phyloP scores from a whole-genome alignment of 2,329 filamentous ascomycete genomes.

The Colletotrichum sp. region DNA sequence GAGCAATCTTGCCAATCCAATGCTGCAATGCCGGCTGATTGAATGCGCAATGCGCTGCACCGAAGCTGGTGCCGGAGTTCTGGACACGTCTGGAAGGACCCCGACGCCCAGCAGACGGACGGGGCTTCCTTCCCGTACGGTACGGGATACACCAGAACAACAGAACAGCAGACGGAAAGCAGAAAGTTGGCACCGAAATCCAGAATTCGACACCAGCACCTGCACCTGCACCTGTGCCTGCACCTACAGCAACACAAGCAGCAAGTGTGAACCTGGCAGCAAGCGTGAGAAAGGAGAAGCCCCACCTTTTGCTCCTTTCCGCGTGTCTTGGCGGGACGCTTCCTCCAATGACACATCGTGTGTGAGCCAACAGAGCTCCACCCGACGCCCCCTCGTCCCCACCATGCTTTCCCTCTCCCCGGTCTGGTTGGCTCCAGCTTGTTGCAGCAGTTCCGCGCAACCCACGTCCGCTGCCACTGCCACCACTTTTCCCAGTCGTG shows the following conservation, averaged over 20 bases:
- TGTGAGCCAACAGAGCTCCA: neutral
- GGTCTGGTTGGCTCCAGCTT: constrained; percentile 6
- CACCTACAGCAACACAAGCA: neutral
- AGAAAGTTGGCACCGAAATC: neutral
- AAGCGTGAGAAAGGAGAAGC: neutral
- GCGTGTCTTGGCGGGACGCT: constrained; percentile 12
- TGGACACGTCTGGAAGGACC: neutral
- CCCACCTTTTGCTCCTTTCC: constrained; percentile 17
- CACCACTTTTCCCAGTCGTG: neutral
- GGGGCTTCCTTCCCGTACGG: neutral
- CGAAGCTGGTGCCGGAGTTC: neutral
- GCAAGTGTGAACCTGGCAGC: neutral
- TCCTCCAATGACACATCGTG: neutral
- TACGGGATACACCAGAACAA: neutral
- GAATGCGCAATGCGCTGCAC: neutral
- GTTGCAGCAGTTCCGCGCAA: constrained; percentile 5
- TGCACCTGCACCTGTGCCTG: no score
- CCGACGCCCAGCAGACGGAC: neutral
- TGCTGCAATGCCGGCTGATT: neutral
- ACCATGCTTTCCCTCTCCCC: neutral
- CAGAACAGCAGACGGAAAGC: neutral
- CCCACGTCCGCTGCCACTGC: neutral
- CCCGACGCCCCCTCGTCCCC: neutral
- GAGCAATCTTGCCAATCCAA: neutral
- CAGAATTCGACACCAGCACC: neutral